Evolutionary conservation across 495 filamentous ascomycete genomes (phyloP).

Genomic region (Trichoderma orchidacearum): DNA sequence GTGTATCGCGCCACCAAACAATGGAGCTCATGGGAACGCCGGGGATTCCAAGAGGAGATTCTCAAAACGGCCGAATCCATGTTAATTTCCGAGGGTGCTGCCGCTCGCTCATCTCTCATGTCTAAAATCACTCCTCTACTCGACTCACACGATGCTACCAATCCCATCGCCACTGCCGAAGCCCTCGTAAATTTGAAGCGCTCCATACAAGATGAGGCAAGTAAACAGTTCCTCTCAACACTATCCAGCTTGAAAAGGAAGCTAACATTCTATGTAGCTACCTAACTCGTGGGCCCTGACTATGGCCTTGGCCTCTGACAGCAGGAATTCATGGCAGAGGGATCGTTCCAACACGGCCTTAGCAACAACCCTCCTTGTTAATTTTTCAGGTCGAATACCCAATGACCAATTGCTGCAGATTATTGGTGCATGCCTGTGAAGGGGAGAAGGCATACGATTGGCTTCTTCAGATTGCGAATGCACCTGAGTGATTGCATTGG

Average conservation of each 20-base stretch:
- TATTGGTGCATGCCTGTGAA: background rate
- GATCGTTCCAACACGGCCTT: slow-evolving; percentile 2
- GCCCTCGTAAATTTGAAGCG: background rate
- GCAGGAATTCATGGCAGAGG: background rate
- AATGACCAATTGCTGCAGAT: background rate
- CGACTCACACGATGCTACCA: background rate
- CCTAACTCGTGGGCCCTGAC: background rate
- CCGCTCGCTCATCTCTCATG: background rate
- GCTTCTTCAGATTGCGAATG: too few relatives aligned
- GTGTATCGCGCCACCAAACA: background rate
- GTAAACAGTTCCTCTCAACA: background rate
- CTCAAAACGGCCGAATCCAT: background rate
- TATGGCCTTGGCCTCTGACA: background rate
- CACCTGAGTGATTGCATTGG: too few relatives aligned
- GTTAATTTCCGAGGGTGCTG: background rate
- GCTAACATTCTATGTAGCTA: background rate
- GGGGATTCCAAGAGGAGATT: background rate
- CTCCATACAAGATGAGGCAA: background rate
- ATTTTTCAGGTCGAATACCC: slow-evolving; percentile 1
- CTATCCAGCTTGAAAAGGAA: background rate
- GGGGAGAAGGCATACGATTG: background rate
- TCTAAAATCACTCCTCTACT: background rate
- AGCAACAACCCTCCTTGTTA: background rate
- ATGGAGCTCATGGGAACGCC: slow-evolving; percentile 1
- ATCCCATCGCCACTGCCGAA: background rate